Evolutionary conservation across 2,329 filamentous ascomycete species (phyloP), one percentile per base, ranked within the genome.

Genomic region (Calonectria montana): DNA sequence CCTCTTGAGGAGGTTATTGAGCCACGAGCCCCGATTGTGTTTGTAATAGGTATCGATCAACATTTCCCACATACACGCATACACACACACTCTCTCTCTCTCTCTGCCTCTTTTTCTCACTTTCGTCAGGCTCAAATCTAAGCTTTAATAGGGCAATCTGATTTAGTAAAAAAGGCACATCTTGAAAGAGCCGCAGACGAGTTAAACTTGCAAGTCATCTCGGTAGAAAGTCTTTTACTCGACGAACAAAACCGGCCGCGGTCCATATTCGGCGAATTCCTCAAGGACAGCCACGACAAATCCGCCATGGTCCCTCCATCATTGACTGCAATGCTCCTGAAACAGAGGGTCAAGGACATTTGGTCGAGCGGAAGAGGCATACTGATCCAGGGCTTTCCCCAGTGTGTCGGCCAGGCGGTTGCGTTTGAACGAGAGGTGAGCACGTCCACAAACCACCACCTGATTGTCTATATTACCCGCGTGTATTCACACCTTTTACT

Each of bases 391-490:
- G 71, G 69, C 3, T 73, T 69, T 27, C 71, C 71, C 5, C 68
- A 53, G 8, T 67, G 29, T n/a, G 41, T 73, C 12, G 29, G 35
- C 2, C 71, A 73, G 25, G 68, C 50, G 15, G 50, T 66, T 10
- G 68, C 59, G 10, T 73, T 73, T 63, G 71, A 73, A 39, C 59
- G 48, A 10, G 68, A 73, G 71, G 71, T 71, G n/a, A 25, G 65
- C n/a, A 21, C n/a, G 10, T 15, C 15, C 18, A n/a, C 39, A 41
- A 41, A 41, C 15, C 39, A 41, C 15, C 13, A 41, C 39, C 15
- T n/a, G n/a, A n/a, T n/a, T 53, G 10, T 13, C 0, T 57, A 16
- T 9, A 39, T 18, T 18, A n/a, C n/a, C n/a, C n/a, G n/a, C n/a
- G n/a, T 25, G 23, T 27, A 25, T 21, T 8, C 23, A 4, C 13